Evolutionary conservation across 306 rosid genomes (phyloP).

Genomic region (Delonix regia): DNA sequence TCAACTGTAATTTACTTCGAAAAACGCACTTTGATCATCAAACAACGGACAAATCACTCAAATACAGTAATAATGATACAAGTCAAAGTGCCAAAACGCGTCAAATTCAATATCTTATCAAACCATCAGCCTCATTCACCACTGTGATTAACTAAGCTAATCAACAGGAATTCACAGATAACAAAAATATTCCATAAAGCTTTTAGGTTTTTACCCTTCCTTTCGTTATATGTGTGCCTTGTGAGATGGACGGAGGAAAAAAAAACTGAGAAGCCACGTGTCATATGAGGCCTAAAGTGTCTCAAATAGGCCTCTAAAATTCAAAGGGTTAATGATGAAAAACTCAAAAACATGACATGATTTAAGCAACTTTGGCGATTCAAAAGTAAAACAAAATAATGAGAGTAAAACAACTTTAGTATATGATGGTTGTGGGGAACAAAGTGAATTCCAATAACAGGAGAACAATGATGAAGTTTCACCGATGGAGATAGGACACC

Average conservation of each 20-base stretch:
- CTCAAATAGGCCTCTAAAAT: constrained; percentile 16
- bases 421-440: constrained; percentile 87
- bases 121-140: constrained; percentile 37
- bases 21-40: constrained; percentile 11
- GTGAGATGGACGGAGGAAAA: background rate
- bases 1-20: constrained; percentile 9
- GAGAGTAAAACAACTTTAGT: constrained; percentile 61
- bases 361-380: constrained; percentile 71
- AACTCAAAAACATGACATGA: constrained; percentile 86
- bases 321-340: constrained; percentile 84
- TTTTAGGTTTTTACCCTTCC: background rate
- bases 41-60: background rate
- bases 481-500: constrained; percentile 66
- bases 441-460: constrained; percentile 74
- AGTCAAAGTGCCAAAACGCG: constrained; percentile 35
- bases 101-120: constrained; percentile 24
- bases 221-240: background rate
- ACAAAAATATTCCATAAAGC: constrained; percentile 25
- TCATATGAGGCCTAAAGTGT: no score
- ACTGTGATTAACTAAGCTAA: constrained; percentile 24
- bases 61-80: constrained; percentile 15
- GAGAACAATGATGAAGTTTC: constrained; percentile 73
- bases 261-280: no score
- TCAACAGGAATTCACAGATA: constrained; percentile 28
- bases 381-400: constrained; percentile 77